Percentiles rank a stretch among this genome's conserved stretches.
phyloP scores from a whole-genome alignment of 1,139 yeast species.

The Hanseniaspora sp. region DNA sequence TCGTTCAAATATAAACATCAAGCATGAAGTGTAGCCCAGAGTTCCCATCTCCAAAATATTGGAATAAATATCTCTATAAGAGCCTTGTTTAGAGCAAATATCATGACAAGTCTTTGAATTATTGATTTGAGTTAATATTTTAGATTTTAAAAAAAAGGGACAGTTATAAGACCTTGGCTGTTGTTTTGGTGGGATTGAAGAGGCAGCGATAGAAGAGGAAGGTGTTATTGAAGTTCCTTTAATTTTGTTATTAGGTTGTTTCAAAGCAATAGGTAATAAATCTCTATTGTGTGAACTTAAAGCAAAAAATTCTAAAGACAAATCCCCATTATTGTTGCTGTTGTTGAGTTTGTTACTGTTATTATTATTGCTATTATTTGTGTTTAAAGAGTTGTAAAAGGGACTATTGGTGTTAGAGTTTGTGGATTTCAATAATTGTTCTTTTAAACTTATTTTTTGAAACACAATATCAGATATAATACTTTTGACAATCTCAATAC shows the following conservation, averaged over 20 bases:
- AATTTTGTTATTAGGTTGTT: slow-evolving; percentile 2
- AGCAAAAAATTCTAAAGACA: slow-evolving; percentile 23
- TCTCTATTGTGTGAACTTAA: slow-evolving; percentile 24
- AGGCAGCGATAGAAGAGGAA: slow-evolving; percentile 6
- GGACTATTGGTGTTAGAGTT: background rate
- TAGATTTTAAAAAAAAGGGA: slow-evolving; percentile 28
- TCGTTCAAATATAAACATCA: slow-evolving; percentile 51
- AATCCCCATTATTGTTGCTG: slow-evolving; percentile 13
- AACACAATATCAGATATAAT: slow-evolving; percentile 25
- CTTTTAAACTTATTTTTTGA: slow-evolving; percentile 23
- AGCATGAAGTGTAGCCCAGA: slow-evolving; percentile 42
- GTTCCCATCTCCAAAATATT: slow-evolving; percentile 50
- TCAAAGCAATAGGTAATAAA: slow-evolving; percentile 20
- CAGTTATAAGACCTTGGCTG: slow-evolving; percentile 17
- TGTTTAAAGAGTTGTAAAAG: background rate
- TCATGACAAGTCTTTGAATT: slow-evolving; percentile 56
- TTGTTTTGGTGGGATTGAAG: slow-evolving; percentile 3
- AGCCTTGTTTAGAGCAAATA: slow-evolving; percentile 33
- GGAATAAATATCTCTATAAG: slow-evolving; percentile 21
- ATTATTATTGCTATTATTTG: background rate
- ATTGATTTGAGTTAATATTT: slow-evolving; percentile 40
- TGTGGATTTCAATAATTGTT: slow-evolving; percentile 21
- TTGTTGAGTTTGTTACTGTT: background rate
- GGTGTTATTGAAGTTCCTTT: slow-evolving; percentile 1
- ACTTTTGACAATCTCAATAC: slow-evolving; percentile 22